Evolutionary conservation across 805 yeast species (phyloP), one percentile per base, ranked within the genome.

Genomic region (Lipomyces yamadae): DNA sequence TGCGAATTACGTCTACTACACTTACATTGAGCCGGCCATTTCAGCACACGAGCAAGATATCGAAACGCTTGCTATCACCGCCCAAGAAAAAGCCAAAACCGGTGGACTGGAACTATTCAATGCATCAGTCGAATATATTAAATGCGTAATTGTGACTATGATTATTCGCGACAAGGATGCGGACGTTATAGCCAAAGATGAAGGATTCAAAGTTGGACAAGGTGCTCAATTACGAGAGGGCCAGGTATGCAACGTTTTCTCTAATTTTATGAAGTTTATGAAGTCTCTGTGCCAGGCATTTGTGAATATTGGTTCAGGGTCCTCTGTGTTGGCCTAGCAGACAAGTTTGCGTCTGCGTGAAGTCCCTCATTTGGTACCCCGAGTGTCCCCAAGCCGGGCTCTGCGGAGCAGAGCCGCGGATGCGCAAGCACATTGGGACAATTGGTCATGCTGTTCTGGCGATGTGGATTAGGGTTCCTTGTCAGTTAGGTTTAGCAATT

Each of bases 1-100:
- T 24, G 56, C 68, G n/a, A 32, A 35, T 15, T 65, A 58, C 54
- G 35, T 68, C 8, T 68, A 65, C 48, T 58, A 56, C 60, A 56
- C 64, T 4, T 68, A 68, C 54, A 62, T 68, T 54, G 66, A 59
- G 39, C 71, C 71, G 2, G 58, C 69, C 3, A 54, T 68, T 24
- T 15, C 60, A 8, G 32, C 69, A 4, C 68, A 68, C 42, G 71
- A 68, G 57, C 58, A 62, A 32, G 67, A 68, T 2, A 58, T 68
- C 29, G 71, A 67, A 53, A 32, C 34, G 5, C 15, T 58, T 3
- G 13, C 55, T 2, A 10, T 39, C 11, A 55, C 59, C 7, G 54
- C 65, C 7, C 60, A 61, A n/a, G 64, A 50, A 32, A 56, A 58
- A 35, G 59, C 60, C 10, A 56, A 30, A 18, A 30, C 58, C 10